Conservation (phyloP, 768 basidiomycete genomes). For the Mycena venus region DNA sequence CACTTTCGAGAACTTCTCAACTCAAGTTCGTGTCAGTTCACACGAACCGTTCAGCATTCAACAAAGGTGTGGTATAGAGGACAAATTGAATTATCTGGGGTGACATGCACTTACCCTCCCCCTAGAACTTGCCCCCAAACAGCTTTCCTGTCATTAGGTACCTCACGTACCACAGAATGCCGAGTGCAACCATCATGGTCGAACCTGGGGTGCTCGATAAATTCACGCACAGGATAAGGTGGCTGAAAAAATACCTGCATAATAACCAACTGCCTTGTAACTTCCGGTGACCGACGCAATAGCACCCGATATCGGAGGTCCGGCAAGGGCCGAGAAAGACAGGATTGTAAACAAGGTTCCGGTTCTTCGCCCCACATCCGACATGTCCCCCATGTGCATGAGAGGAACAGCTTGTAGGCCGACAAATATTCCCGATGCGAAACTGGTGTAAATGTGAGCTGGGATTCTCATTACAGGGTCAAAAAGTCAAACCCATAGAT, state of each 20-base stretch:
- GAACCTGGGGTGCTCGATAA: not conserved
- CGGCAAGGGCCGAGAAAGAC: conserved; percentile 73
- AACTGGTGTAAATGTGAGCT: conserved; percentile 47
- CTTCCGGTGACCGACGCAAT: conserved; percentile 67
- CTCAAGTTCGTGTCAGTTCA: no score
- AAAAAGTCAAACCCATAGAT: conserved; percentile 70
- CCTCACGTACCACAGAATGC: conserved; percentile 27
- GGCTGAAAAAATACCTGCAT: conserved; percentile 60
- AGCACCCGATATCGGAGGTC: conserved; percentile 82
- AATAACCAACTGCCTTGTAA: conserved; percentile 68
- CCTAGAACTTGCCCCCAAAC: conserved; percentile 25
- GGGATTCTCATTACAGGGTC: not conserved
- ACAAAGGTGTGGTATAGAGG: no score
- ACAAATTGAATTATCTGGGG: no score
- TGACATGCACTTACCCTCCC: not conserved
- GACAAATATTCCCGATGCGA: conserved; percentile 73
- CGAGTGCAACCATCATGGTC: conserved; percentile 16
- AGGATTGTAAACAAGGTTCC: conserved; percentile 76
- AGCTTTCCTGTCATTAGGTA: conserved; percentile 27
- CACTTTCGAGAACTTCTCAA: no score
- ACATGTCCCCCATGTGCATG: conserved; percentile 69
- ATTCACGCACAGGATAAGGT: not conserved
- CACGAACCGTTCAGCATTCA: no score
- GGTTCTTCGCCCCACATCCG: conserved; percentile 73
- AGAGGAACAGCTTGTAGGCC: conserved; percentile 69